These are phyloP conservation scores for Pelargonium australe DNA, from an alignment of 441 rosid genomes.

Conservation along the genomic window DNA sequence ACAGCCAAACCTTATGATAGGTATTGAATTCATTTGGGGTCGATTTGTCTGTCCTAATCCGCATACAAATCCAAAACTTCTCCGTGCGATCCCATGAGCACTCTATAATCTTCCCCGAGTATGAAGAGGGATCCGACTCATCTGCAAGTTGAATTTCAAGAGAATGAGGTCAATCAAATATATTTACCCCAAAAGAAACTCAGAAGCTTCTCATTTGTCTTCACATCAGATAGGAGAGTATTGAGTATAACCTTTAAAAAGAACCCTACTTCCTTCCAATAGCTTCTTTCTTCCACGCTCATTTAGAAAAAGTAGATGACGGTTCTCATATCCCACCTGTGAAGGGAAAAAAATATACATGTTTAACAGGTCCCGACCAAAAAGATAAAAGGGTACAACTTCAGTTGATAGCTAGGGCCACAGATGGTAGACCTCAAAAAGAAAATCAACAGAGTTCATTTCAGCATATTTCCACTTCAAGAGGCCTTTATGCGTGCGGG, in stretches of 20 bases:
- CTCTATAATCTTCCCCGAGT: conserved; percentile 83
- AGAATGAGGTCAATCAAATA: too few species aligned
- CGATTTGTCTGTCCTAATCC: conserved; percentile 69
- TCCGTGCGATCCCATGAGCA: conserved; percentile 73
- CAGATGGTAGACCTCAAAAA: conserved; percentile 55
- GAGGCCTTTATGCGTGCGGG: conserved; percentile 94
- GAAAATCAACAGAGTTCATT: conserved; percentile 93
- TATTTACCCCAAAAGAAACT: too few species aligned
- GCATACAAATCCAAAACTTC: conserved; percentile 74
- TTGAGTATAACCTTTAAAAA: conserved; percentile 54
- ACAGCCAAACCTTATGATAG: conserved; percentile 56
- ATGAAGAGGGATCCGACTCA: conserved; percentile 64
- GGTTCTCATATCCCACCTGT: conserved; percentile 58
- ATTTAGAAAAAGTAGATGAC: conserved; percentile 50
- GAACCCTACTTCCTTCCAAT: conserved; percentile 73
- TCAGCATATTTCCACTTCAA: conserved; percentile 96
- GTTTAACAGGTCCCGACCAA: conserved; percentile 15
- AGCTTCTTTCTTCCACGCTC: conserved; percentile 81
- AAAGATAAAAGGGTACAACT: neutral
- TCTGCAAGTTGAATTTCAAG: conserved; percentile 31
- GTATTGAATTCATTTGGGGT: conserved; percentile 89
- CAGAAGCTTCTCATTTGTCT: too few species aligned
- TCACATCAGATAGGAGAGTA: neutral
- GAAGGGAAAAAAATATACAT: conserved; percentile 9
- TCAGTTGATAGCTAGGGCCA: conserved; percentile 10